Evolutionary conservation across 176 grass and related monocot species (phyloP).

Genomic region (Elaeis guineensis): DNA sequence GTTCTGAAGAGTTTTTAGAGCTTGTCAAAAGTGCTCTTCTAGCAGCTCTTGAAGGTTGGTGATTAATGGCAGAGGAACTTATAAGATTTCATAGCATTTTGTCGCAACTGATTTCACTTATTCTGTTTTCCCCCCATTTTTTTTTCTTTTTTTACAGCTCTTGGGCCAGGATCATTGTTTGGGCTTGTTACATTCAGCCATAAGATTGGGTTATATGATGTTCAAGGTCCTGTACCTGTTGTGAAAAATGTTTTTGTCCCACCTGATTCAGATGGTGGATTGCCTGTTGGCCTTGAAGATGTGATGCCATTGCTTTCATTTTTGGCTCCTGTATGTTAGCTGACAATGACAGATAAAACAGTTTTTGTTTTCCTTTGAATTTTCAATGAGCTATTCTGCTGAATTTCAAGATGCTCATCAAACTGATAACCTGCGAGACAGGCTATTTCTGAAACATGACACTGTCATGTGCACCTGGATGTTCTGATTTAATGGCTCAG

Average conservation of each 20-base stretch:
- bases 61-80: not conserved
- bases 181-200: conserved; percentile 93
- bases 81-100: not conserved
- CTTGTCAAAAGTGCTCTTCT: conserved; percentile 82
- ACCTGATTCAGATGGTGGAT: conserved; percentile 38
- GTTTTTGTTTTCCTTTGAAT: too few relatives aligned
- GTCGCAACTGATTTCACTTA: not conserved
- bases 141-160: conserved; percentile 46
- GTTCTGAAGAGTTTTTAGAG: conserved; percentile 95
- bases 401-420: too few relatives aligned
- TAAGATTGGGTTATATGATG: conserved; percentile 93
- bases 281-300: conserved; percentile 73
- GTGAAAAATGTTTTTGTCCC: conserved; percentile 93
- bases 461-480: too few relatives aligned
- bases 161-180: conserved; percentile 81
- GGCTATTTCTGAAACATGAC: too few relatives aligned
- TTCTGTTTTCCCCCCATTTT: not conserved
- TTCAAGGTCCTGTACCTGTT: conserved; percentile 75
- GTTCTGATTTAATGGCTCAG: not conserved
- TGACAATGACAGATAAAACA: not conserved
- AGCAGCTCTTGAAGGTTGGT: conserved; percentile 81
- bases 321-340: conserved; percentile 73
- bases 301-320: conserved; percentile 84
- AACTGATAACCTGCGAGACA: too few relatives aligned
- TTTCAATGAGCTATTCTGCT: too few relatives aligned